Conservation (phyloP, 176 grass and related monocot species). For the Triticum timopheevii region DNA sequence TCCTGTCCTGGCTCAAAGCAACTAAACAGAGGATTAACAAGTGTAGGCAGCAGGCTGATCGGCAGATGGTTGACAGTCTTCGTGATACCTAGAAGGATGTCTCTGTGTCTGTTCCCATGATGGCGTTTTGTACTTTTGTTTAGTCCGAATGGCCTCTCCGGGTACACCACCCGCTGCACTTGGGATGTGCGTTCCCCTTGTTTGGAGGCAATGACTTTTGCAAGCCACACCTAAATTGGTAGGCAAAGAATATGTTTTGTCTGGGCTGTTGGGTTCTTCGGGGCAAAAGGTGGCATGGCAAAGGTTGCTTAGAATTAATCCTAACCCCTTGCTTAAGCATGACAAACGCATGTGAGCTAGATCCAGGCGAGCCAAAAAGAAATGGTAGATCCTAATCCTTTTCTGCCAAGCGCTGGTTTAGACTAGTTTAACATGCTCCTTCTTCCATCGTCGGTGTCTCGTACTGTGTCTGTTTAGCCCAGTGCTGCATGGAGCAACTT, state of each 20-base stretch:
- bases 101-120: conserved; percentile 21
- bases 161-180: conserved; percentile 12
- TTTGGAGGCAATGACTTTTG: background rate
- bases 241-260: background rate
- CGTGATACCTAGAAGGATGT: conserved; percentile 41
- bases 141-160: background rate
- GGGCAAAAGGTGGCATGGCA: background rate
- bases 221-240: background rate
- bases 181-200: background rate
- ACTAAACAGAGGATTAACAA: conserved; percentile 28
- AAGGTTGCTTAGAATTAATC: background rate
- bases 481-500: too few relatives aligned
- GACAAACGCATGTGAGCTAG: conserved; percentile 35
- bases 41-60: background rate
- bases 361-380: background rate
- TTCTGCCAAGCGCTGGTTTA: background rate
- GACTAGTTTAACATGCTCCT: conserved; percentile 9
- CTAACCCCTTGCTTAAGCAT: conserved; percentile 2
- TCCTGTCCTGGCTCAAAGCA: conserved; percentile 36
- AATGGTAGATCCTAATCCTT: conserved; percentile 8
- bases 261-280: background rate
- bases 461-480: too few relatives aligned
- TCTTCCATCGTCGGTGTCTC: background rate
- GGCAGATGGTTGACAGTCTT: conserved; percentile 37
- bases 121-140: conserved; percentile 4